Base-by-base conservation (phyloP, 495 filamentous ascomycete genomes). In the Thozetella sp. region DNA sequence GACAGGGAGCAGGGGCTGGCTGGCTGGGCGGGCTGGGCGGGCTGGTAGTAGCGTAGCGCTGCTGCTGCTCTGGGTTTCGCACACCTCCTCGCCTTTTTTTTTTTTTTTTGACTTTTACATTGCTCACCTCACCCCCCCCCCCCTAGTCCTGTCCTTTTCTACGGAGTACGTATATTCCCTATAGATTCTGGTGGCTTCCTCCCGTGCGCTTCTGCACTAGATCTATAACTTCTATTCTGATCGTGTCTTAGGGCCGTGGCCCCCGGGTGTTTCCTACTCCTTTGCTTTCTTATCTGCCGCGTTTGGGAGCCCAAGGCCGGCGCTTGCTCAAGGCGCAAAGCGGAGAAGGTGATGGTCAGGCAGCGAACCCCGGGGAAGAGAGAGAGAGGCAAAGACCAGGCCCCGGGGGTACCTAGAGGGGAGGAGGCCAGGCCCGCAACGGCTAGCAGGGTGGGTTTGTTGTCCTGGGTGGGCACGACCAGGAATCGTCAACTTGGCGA, bases 391-490 rank as follows among this genome's bases (percentile, higher is more conserved):
- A 63, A 59, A 57, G 34, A 58, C 51, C 57, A n/a, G 61, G 56
- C 52, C 62, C 57, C 59, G 53, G 62, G 55, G 58, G 55, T 58
- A 48, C 62, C 56, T 58, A 60, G 62, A 59, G 61, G 19, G 46
- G 57, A 57, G 61, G 19, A 51, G 57, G 59, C 58, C 60, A 61
- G 57, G 58, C 63, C 59, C 24, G 55, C 37, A 57, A 51, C 30
- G 60, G 63, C 54, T 65, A 66, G 63, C 43, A 48, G 43, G n/a
- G 60, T 61, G 57, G 63, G 61, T 64, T 66, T 63, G 61, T 54
- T 70, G 63, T 62, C 55, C 64, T 53, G 62, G 53, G 61, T 62
- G 67, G 57, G 60, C 59, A 62, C 34, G 59, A 58, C 63, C 65
- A 60, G 55, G 63, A 58, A 64, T 68, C 59, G 37, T 59, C 60